A percentile compares a stretch with the other conserved stretches of the same genome.
These are phyloP conservation scores for Ophiostoma sp. DNA, from an alignment of 2,329 filamentous ascomycete species.

Conservation along the genomic window DNA sequence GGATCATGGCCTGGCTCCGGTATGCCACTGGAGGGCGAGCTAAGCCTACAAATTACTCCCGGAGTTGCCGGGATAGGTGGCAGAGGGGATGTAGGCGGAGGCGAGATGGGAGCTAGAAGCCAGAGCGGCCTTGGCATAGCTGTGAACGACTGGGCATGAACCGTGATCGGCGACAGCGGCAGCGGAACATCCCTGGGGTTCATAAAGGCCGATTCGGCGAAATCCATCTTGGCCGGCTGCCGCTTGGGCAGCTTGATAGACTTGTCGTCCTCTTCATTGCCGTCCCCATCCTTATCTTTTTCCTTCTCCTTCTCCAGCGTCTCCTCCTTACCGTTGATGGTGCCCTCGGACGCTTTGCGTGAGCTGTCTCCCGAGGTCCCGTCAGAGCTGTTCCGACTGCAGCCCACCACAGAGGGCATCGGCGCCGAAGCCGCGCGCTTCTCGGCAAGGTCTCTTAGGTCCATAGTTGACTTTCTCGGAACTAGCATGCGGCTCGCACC, in stretches of 20 bases:
- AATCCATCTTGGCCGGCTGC: background rate
- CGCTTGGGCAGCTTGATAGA: background rate
- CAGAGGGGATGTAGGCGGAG: slow-evolving; percentile 23
- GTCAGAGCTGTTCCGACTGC: slow-evolving; percentile 5
- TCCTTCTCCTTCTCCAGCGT: background rate
- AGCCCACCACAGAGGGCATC: background rate
- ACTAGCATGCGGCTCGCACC: slow-evolving; percentile 19
- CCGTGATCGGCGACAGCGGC: background rate
- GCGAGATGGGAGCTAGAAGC: slow-evolving; percentile 13
- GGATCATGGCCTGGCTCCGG: background rate
- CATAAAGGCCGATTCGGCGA: background rate
- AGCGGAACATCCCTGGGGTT: background rate
- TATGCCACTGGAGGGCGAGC: background rate
- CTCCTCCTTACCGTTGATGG: background rate
- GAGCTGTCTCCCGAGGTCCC: slow-evolving; percentile 15
- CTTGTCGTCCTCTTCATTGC: background rate
- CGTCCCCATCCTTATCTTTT: too few species aligned
- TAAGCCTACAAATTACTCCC: background rate
- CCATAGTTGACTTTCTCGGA: slow-evolving; percentile 22
- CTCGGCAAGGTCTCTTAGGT: slow-evolving; percentile 19
- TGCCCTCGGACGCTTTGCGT: background rate
- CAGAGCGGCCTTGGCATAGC: background rate
- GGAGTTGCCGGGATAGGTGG: slow-evolving; percentile 20
- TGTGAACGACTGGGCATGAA: background rate
- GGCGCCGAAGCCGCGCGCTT: slow-evolving; percentile 15